These are phyloP conservation scores for Fusarium zealandicum DNA, from an alignment of 2,329 filamentous ascomycete genomes.

Conservation along the genomic window DNA sequence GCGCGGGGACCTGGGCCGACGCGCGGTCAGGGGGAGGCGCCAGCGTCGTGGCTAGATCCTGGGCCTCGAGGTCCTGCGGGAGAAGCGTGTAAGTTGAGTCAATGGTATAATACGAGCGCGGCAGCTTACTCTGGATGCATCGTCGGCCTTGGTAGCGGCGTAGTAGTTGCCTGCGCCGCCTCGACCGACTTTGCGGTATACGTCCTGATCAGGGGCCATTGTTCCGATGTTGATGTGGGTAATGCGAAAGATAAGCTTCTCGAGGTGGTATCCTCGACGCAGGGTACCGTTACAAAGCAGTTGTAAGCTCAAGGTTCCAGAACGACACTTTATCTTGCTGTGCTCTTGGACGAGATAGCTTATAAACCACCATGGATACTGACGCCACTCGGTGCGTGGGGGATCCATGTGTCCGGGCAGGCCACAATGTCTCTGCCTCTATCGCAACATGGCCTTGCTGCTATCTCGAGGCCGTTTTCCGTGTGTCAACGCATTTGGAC, in stretches of 20 bases:
- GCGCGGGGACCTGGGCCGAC: slow-evolving; percentile 47
- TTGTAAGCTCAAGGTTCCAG: no score
- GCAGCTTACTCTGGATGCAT: slow-evolving; percentile 46
- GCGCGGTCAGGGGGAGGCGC: slow-evolving; percentile 37
- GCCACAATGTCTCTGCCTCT: slow-evolving; percentile 13
- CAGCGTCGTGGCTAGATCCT: slow-evolving; percentile 39
- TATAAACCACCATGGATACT: slow-evolving; percentile 9
- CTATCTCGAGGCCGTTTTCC: slow-evolving; percentile 37
- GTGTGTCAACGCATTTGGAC: slow-evolving; percentile 41
- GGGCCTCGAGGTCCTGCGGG: slow-evolving; percentile 51
- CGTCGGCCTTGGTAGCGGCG: slow-evolving; percentile 59
- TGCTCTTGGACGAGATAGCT: slow-evolving; percentile 5
- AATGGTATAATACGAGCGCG: not conserved
- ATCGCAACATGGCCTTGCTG: slow-evolving; percentile 12
- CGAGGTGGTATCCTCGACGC: no score
- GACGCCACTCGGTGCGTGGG: slow-evolving; percentile 28
- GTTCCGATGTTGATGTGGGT: slow-evolving; percentile 2
- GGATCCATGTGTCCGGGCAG: slow-evolving; percentile 6
- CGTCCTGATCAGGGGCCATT: slow-evolving; percentile 48
- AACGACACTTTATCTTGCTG: not conserved
- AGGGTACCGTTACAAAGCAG: no score
- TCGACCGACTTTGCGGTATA: slow-evolving; percentile 62
- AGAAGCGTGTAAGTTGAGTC: slow-evolving; percentile 3
- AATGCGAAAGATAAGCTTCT: not conserved
- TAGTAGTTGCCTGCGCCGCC: slow-evolving; percentile 71